These are phyloP conservation scores for Rhizoclosmatium sp. DNA, from an alignment of 192 early-diverging fungal genomes.

Conservation along the genomic window DNA sequence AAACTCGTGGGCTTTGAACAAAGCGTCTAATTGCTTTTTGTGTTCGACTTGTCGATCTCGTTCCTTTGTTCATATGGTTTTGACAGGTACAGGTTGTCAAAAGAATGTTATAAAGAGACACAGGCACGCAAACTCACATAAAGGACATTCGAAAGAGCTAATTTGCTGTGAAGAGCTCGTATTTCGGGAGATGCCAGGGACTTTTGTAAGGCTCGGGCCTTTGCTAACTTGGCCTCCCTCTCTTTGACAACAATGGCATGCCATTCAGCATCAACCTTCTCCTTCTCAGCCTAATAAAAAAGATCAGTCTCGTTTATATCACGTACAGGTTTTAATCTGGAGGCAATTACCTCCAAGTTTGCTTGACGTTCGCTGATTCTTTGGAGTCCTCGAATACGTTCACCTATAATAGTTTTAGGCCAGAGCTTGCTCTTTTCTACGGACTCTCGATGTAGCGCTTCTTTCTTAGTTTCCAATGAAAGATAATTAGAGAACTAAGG, in stretches of 20 bases:
- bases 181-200: constrained; percentile 1
- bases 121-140: background rate
- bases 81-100: background rate
- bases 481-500: too few relatives aligned
- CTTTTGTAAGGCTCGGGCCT: constrained; percentile 1
- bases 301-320: background rate
- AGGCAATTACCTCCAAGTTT: constrained; percentile 9
- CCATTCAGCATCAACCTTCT: constrained; percentile 20
- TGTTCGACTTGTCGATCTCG: constrained; percentile 27
- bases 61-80: constrained; percentile 7
- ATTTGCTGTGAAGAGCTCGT: constrained; percentile 7
- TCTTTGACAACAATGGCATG: constrained; percentile 21
- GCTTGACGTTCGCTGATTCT: background rate
- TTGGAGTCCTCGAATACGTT: background rate
- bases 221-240: background rate
- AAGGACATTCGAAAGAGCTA: constrained; percentile 20
- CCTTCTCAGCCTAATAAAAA: constrained; percentile 12
- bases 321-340: background rate
- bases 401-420: constrained; percentile 23
- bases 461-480: constrained; percentile 4
- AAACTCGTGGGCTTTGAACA: background rate
- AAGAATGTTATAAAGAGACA: background rate
- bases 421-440: constrained; percentile 23
- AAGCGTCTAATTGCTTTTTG: constrained; percentile 9
- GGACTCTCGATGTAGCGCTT: constrained; percentile 2